These are phyloP conservation scores for Periconia sp. DNA, from an alignment of 2,329 filamentous ascomycete genomes.

Conservation along the genomic window DNA sequence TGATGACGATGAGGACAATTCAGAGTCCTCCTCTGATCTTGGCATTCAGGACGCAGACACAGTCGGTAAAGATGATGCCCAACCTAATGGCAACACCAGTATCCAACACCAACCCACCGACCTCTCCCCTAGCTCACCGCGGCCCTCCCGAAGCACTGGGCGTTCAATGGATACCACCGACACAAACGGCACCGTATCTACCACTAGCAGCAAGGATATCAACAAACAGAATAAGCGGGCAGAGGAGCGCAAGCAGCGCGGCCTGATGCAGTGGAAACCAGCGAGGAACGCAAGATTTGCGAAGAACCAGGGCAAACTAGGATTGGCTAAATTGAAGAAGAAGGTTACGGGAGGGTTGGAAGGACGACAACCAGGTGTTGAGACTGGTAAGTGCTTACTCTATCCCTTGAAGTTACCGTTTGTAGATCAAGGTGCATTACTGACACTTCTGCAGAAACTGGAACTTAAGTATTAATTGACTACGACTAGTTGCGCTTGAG, in stretches of 20 bases:
- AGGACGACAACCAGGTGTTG: constrained; percentile 85
- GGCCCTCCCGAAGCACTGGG: constrained; percentile 32
- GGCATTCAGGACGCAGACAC: constrained; percentile 64
- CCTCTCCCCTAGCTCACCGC: constrained; percentile 31
- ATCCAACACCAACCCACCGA: constrained; percentile 36
- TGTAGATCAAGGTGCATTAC: too few relatives aligned
- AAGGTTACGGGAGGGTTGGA: constrained; percentile 73
- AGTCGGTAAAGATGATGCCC: constrained; percentile 23
- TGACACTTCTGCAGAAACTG: constrained; percentile 5
- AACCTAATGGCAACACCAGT: constrained; percentile 13
- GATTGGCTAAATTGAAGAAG: constrained; percentile 75
- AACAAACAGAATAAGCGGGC: constrained; percentile 70
- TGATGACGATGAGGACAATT: constrained; percentile 48
- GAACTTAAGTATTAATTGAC: neutral
- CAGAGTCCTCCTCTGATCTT: constrained; percentile 57
- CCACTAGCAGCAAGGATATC: constrained; percentile 60
- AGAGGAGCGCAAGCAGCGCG: constrained; percentile 84
- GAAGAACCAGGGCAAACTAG: constrained; percentile 84
- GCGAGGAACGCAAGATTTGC: constrained; percentile 85
- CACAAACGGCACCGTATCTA: constrained; percentile 17
- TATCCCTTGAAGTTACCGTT: too few relatives aligned
- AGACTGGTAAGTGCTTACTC: constrained; percentile 61
- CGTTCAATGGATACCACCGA: constrained; percentile 33
- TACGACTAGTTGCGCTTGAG: too few relatives aligned
- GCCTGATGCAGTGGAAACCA: constrained; percentile 94